Conservation (phyloP, 2,329 filamentous ascomycete species). For the Pseudocercospora crystallina region DNA sequence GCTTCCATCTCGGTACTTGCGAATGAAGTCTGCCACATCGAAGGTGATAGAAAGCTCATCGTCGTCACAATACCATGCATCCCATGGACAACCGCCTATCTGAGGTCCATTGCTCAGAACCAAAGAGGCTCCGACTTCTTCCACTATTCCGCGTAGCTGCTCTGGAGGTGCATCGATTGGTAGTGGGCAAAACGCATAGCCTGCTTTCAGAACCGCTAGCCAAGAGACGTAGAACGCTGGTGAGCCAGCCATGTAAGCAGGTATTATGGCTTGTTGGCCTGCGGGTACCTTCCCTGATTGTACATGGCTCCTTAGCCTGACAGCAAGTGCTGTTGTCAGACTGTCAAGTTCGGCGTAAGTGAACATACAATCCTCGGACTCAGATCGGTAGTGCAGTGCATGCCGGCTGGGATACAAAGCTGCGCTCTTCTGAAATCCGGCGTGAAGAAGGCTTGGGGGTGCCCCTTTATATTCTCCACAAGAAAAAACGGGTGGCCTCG, state of each 20-base stretch:
- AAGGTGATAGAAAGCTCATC: conserved; percentile 15
- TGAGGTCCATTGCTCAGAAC: conserved; percentile 14
- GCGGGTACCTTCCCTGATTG: neutral
- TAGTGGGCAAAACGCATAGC: conserved; percentile 17
- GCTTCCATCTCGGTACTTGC: neutral
- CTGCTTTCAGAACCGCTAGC: conserved; percentile 18
- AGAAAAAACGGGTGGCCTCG: conserved; percentile 2
- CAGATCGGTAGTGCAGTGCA: conserved; percentile 12
- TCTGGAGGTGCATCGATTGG: conserved; percentile 16
- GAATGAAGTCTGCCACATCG: conserved; percentile 14
- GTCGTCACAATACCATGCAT: conserved; percentile 20
- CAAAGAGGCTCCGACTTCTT: conserved; percentile 15
- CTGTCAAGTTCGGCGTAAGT: conserved; percentile 15
- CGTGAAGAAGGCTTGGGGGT: conserved; percentile 9
- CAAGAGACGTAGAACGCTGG: conserved; percentile 18
- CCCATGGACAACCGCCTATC: conserved; percentile 14
- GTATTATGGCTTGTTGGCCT: conserved; percentile 5
- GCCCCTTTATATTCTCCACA: neutral
- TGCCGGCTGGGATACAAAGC: conserved; percentile 3
- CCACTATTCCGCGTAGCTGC: conserved; percentile 14
- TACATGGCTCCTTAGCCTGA: conserved; percentile 2
- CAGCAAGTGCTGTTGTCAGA: conserved; percentile 12
- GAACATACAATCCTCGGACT: conserved; percentile 4
- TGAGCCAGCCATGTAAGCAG: conserved; percentile 16
- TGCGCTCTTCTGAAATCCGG: conserved; percentile 11